Base-by-base conservation (phyloP, 2,329 filamentous ascomycete species). In the Bipolaris oryzae region DNA sequence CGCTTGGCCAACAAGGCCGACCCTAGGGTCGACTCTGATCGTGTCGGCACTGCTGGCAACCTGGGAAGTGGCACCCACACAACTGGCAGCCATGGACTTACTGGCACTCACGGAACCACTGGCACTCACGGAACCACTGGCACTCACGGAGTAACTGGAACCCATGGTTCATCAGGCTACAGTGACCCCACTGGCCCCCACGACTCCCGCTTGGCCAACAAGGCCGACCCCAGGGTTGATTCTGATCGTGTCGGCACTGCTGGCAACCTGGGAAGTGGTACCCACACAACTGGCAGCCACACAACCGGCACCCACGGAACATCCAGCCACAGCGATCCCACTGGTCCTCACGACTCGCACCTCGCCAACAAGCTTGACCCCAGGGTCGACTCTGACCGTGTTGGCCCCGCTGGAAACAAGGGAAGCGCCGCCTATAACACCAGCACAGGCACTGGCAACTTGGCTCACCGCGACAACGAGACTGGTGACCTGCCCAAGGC, bases 141-240 rank as follows among this genome's bases (percentile, higher is more conserved):
- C n/a, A n/a, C n/a, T n/a, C n/a, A n/a, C n/a, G n/a, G n/a, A n/a
- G n/a, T n/a, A n/a, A n/a, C n/a, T n/a, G n/a, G n/a, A n/a, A n/a
- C n/a, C 4, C 53, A 50, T 5, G 45, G 51, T 21, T n/a, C 34
- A 16, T 37, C 51, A 16, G 28, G n/a, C 41, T 45, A 68, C 68
- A 53, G 72, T 68, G 50, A 59, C 48, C 76, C 74, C n/a, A 69
- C 72, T 50, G 76, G 75, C 3, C 74, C 73, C 7, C 75, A 77
- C 68, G 64, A 67, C 42, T 66, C 57, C 6, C 53, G n/a, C 38
- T 38, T 53, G 18, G 50, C 50, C 38, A 57, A 57, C 50, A 50
- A 77, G 64, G 42, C 66, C 3, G 75, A 77, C 43, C 74, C 75
- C 5, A 66, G 73, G n/a, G 50, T 57, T 9, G 54, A 42, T n/a